A percentile compares a stretch with the other conserved stretches of the same genome.
phyloP scores from a whole-genome alignment of 768 basidiomycete species.

The Lactifluus hygrophoroides region DNA sequence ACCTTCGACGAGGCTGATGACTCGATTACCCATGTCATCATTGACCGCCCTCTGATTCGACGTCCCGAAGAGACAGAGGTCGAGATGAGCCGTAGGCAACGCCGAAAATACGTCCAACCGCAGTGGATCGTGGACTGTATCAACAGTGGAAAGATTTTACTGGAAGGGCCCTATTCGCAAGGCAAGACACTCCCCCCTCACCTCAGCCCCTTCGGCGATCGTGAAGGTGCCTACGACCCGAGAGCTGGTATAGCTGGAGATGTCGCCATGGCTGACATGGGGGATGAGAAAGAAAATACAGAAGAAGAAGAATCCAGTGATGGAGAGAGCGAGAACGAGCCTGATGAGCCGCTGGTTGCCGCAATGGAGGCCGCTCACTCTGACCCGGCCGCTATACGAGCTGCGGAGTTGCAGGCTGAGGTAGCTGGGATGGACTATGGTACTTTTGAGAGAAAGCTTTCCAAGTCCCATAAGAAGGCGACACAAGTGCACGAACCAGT shows the following conservation, averaged over 20 bases:
- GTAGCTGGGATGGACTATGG: conserved; percentile 74
- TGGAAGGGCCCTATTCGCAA: conserved; percentile 80
- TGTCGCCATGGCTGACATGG: conserved; percentile 27
- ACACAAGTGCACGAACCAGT: conserved; percentile 26
- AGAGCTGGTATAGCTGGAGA: conserved; percentile 32
- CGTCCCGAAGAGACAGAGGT: conserved; percentile 42
- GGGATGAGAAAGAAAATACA: conserved; percentile 28
- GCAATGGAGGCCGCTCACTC: conserved; percentile 35
- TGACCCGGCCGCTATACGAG: conserved; percentile 64
- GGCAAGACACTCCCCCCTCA: conserved; percentile 88
- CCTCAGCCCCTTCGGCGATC: conserved; percentile 89
- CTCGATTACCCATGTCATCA: conserved; percentile 88
- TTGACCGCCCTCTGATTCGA: conserved; percentile 71
- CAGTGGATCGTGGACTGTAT: conserved; percentile 98
- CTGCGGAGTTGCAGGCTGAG: conserved; percentile 90
- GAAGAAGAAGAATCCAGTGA: conserved; percentile 25
- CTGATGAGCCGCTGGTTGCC: conserved; percentile 27
- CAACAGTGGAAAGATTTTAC: conserved; percentile 75
- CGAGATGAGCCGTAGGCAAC: conserved; percentile 51
- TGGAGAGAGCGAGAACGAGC: conserved; percentile 14
- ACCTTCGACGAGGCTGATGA: conserved; percentile 70
- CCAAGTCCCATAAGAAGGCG: conserved; percentile 43
- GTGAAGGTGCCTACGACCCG: conserved; percentile 69
- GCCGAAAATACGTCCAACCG: conserved; percentile 87
- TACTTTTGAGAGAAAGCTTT: conserved; percentile 68